These are phyloP conservation scores for Leccinum fibrillosum DNA, from an alignment of 768 basidiomycete genomes.

Conservation along the genomic window DNA sequence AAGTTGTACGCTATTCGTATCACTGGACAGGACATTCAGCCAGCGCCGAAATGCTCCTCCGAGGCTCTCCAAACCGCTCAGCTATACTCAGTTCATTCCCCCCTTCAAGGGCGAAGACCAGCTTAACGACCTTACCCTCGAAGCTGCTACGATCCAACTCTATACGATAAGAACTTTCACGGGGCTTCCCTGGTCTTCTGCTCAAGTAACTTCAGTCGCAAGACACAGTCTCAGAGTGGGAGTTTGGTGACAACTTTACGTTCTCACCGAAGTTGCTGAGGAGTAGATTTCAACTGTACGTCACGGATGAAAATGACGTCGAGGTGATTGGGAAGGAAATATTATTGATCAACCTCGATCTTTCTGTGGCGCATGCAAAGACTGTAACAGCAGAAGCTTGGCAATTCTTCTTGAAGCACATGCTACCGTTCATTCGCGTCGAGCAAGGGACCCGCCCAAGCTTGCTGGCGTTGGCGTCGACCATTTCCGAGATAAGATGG, in stretches of 20 bases:
- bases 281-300: constrained; percentile 49
- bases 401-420: constrained; percentile 65
- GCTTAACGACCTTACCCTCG: constrained; percentile 60
- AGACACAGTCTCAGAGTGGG: constrained; percentile 60
- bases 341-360: constrained; percentile 78
- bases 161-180: constrained; percentile 61
- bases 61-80: constrained; percentile 50
- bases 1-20: constrained; percentile 77
- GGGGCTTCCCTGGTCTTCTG: constrained; percentile 55
- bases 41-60: constrained; percentile 38
- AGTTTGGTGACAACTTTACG: constrained; percentile 76
- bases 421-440: constrained; percentile 60
- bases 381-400: constrained; percentile 72
- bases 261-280: constrained; percentile 64
- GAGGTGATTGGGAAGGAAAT: constrained; percentile 57
- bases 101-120: constrained; percentile 61
- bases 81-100: constrained; percentile 54
- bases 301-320: constrained; percentile 34
- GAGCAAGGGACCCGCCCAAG: constrained; percentile 54
- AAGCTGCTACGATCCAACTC: constrained; percentile 70
- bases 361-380: constrained; percentile 81
- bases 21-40: constrained; percentile 66
- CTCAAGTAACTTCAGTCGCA: constrained; percentile 57
- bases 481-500: constrained; percentile 68
- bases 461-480: constrained; percentile 55